These are phyloP conservation scores for Bruguiera hainesii DNA, from an alignment of 441 rosid genomes.

Conservation along the genomic window DNA sequence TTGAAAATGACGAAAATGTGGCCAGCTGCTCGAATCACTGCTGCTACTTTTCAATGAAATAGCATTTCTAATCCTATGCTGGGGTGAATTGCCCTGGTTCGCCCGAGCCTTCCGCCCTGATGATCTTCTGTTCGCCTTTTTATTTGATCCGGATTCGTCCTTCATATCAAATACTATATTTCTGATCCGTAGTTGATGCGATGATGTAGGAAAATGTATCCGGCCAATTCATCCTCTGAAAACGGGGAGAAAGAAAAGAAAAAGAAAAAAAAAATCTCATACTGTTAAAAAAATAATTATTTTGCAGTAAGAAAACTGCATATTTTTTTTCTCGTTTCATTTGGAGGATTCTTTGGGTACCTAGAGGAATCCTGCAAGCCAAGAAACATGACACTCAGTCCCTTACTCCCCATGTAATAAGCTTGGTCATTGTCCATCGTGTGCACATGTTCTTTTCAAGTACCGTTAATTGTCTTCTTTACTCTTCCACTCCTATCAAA, in stretches of 20 bases:
- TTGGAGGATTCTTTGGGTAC: conserved; percentile 19
- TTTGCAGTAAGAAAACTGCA: not conserved
- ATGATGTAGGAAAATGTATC: conserved; percentile 21
- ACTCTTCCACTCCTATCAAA: not conserved
- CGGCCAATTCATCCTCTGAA: conserved; percentile 37
- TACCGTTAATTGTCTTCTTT: conserved; percentile 1
- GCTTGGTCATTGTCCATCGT: conserved; percentile 38
- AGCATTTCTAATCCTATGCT: too few relatives aligned
- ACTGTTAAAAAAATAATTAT: not conserved
- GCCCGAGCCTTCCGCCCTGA: conserved; percentile 10
- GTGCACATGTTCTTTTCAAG: conserved; percentile 30
- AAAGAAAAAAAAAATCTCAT: not conserved
- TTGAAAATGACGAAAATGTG: conserved; percentile 25
- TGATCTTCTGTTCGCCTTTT: conserved; percentile 19
- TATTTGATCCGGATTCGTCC: conserved; percentile 21
- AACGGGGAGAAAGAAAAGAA: not conserved
- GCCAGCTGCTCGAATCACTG: conserved; percentile 38
- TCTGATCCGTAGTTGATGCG: conserved; percentile 13
- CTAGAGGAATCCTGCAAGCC: conserved; percentile 46
- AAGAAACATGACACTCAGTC: conserved; percentile 68
- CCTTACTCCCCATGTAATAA: conserved; percentile 54
- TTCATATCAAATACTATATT: conserved; percentile 26
- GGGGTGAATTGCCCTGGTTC: too few relatives aligned
- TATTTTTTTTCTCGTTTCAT: not conserved
- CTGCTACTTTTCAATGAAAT: conserved; percentile 16